Conservation (phyloP, 1,284 basidiomycete genomes). For the Sporisorium reilianum region DNA sequence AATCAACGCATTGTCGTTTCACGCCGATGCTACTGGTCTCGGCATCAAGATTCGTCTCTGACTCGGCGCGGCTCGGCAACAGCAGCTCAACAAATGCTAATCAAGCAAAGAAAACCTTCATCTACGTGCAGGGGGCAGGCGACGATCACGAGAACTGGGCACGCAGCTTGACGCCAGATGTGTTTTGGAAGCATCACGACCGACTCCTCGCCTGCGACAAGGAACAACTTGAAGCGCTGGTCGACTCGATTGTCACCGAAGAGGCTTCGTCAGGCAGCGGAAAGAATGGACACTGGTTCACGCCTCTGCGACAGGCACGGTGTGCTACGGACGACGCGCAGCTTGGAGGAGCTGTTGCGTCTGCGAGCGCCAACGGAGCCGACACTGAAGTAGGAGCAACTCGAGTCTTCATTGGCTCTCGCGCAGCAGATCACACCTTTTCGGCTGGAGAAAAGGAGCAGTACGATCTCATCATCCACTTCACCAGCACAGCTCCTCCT, state of each 20-base stretch:
- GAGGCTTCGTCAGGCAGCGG: neutral
- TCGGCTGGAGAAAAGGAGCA: conserved; percentile 10
- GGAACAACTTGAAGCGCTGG: conserved; percentile 72
- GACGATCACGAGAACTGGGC: conserved; percentile 91
- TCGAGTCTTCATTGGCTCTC: conserved; percentile 24
- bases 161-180: conserved; percentile 78
- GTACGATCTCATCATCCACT: conserved; percentile 26
- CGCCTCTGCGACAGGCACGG: conserved; percentile 1
- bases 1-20: conserved; percentile 68
- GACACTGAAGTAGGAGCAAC: conserved; percentile 22
- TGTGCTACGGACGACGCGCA: neutral
- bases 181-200: conserved; percentile 78
- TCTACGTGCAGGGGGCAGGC: conserved; percentile 87
- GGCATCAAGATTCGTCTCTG: conserved; percentile 76
- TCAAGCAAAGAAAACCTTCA: conserved; percentile 71
- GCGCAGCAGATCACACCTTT: conserved; percentile 23
- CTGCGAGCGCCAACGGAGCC: neutral
- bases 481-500: conserved; percentile 5
- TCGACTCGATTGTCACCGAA: conserved; percentile 22
- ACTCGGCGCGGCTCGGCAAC: conserved; percentile 71
- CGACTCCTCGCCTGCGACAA: conserved; percentile 73
- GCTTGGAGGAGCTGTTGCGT: too few relatives aligned
- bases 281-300: conserved; percentile 37
- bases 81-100: neutral
- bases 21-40: conserved; percentile 81